phyloP scores from a whole-genome alignment of 768 basidiomycete genomes.

The Pleurotus eryngii region DNA sequence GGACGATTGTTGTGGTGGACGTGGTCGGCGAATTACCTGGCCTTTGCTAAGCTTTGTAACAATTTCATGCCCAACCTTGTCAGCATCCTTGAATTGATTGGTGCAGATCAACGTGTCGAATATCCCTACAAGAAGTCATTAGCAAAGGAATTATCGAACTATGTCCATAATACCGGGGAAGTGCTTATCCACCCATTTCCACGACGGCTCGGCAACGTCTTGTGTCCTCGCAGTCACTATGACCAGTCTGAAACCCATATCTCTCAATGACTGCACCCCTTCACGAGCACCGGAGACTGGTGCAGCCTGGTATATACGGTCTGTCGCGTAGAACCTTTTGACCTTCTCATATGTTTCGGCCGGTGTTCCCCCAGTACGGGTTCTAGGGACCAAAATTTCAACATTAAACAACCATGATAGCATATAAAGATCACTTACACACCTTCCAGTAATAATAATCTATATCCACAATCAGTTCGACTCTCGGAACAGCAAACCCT shows the following conservation, averaged over 20 bases:
- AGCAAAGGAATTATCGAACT: background rate
- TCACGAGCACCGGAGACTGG: conserved; percentile 64
- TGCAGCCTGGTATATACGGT: conserved; percentile 40
- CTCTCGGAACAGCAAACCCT: background rate
- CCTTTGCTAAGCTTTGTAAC: conserved; percentile 65
- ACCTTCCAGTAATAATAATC: conserved; percentile 82
- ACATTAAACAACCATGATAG: background rate
- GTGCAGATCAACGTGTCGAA: conserved; percentile 69
- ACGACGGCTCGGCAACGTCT: conserved; percentile 52
- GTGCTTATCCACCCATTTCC: conserved; percentile 63
- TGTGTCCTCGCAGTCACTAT: conserved; percentile 73
- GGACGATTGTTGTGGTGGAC: background rate
- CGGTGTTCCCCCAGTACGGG: conserved; percentile 63
- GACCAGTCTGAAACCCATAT: conserved; percentile 65
- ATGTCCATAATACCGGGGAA: conserved; percentile 49
- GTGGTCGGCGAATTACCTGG: conserved; percentile 38
- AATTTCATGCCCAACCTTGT: conserved; percentile 41
- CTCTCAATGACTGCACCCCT: conserved; percentile 49
- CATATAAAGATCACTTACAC: background rate
- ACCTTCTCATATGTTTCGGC: conserved; percentile 59
- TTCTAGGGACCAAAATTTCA: conserved; percentile 27
- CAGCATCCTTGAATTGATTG: conserved; percentile 61
- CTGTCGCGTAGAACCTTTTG: conserved; percentile 51
- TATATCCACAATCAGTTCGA: conserved; percentile 17
- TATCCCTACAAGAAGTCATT: conserved; percentile 26